Evolutionary conservation across 192 early-diverging fungal species (phyloP).

Genomic region (Tieghemiomyces parasiticus): DNA sequence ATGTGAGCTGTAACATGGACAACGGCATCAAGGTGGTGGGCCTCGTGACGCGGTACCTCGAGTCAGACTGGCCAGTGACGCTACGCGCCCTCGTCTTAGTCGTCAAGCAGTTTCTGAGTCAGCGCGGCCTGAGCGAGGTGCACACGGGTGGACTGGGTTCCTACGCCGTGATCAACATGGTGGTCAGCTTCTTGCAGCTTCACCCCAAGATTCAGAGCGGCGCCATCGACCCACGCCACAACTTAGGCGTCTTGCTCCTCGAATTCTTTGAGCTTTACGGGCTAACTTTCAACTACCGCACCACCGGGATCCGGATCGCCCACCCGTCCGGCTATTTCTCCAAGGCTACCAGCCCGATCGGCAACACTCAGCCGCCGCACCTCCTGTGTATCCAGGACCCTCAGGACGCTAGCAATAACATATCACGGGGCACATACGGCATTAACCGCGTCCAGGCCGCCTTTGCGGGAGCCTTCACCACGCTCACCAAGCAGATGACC

Average conservation of each 20-base stretch:
- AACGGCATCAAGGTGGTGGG: slow-evolving; percentile 43
- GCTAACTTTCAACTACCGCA: slow-evolving; percentile 48
- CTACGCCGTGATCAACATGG: slow-evolving; percentile 63
- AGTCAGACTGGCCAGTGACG: slow-evolving; percentile 32
- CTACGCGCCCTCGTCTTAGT: slow-evolving; percentile 56
- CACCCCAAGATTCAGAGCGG: slow-evolving; percentile 62
- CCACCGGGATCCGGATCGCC: slow-evolving; percentile 44
- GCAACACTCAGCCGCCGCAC: slow-evolving; percentile 18
- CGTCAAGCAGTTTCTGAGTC: slow-evolving; percentile 73
- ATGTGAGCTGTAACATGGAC: slow-evolving; percentile 69
- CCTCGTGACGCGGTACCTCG: slow-evolving; percentile 38
- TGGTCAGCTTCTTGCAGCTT: slow-evolving; percentile 70
- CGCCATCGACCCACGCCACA: slow-evolving; percentile 41
- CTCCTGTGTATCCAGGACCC: slow-evolving; percentile 41
- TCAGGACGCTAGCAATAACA: slow-evolving; percentile 33
- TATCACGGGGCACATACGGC: slow-evolving; percentile 29
- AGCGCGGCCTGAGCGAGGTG: slow-evolving; percentile 68
- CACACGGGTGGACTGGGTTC: slow-evolving; percentile 79
- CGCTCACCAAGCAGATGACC: slow-evolving; percentile 27
- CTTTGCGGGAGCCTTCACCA: slow-evolving; percentile 27
- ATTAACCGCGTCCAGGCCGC: slow-evolving; percentile 26
- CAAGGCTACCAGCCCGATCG: slow-evolving; percentile 16
- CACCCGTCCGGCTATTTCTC: slow-evolving; percentile 38
- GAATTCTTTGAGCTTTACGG: slow-evolving; percentile 94
- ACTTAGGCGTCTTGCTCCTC: slow-evolving; percentile 75